Conservation (phyloP, 1,284 basidiomycete genomes). For the Sanghuangporus sanghuang region DNA sequence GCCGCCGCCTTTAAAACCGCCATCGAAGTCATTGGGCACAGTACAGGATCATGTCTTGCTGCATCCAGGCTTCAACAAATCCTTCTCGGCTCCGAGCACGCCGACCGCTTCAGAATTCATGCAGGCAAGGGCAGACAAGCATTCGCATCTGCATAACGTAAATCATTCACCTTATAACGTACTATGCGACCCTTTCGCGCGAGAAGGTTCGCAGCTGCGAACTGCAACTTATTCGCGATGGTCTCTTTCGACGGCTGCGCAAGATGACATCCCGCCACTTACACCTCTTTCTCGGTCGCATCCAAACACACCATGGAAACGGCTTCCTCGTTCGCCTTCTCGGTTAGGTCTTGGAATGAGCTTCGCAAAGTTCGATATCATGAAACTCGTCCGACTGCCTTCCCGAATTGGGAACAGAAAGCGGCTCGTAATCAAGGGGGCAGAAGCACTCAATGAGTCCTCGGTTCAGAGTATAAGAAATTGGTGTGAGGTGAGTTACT, state of each 20-base stretch:
- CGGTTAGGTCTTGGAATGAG: not conserved
- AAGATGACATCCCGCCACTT: not conserved
- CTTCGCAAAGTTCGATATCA: slow-evolving; percentile 7
- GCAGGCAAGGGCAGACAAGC: not conserved
- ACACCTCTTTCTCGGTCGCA: not conserved
- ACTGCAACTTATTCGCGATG: slow-evolving; percentile 6
- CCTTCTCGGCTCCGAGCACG: slow-evolving; percentile 10
- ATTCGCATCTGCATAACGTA: not conserved
- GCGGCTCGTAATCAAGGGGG: slow-evolving; percentile 1
- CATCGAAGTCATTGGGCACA: not conserved
- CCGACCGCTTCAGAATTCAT: slow-evolving; percentile 8
- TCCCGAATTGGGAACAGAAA: not conserved
- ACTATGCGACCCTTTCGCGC: not conserved
- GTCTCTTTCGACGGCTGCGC: slow-evolving; percentile 11
- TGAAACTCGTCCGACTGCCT: not conserved
- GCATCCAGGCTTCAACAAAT: slow-evolving; percentile 11
- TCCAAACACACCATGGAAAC: not conserved
- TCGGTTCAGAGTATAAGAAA: not conserved
- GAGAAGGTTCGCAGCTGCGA: not conserved
- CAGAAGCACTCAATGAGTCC: not conserved
- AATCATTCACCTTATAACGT: not conserved
- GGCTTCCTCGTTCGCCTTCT: not conserved
- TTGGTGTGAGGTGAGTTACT: slow-evolving; percentile 14
- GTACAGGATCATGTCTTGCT: slow-evolving; percentile 3
- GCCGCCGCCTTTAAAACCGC: slow-evolving; percentile 1